Evolutionary conservation across 179 eudicot species (phyloP), one percentile per base, ranked within the genome.

Genomic region (Silene vulgaris): DNA sequence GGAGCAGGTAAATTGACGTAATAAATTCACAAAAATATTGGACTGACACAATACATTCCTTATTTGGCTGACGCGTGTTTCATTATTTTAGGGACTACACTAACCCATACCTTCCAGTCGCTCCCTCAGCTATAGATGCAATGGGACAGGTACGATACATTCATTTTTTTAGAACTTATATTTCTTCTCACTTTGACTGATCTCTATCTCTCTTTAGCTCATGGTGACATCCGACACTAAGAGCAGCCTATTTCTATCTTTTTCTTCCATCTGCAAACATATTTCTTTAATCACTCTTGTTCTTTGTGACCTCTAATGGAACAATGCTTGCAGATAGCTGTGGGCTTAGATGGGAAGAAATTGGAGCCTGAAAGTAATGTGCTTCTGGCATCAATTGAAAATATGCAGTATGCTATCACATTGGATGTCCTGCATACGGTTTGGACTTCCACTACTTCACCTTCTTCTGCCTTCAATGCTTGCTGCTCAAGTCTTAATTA

Each of bases 401-500:
- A 93, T 83, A 91, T 92, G 98, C 96, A 90, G 81, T 93, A 91
- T 84, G 94, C 92, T 35, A 97, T 93, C 76, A 93, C 93, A 48
- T 81, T 93, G 86, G 97, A 93, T 74, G 97, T 88, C 66, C 67
- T 95, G 40, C 91, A 95, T 70, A 88, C 84, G 97, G 99, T 95
- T 90, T 74, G 60, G 43, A 6, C 13, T 21, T 29, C 3, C 12
- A 35, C 19, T 4, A 59, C 48, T 66, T 80, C 0, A 19, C 12
- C 60, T 19, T 20, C 45, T 71, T 32, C 20, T 29, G 80, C 29
- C 62, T n/a, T 65, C 29, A 8, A 1, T 40, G 17, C 61, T 8
- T 20, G 35, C 67, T 66, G 8, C 61, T 35, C n/a, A 52, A 52
- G 59, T 17, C 50, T 60, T 57, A 40, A 65, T 59, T 71, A 64